phyloP scores from a whole-genome alignment of 2,329 filamentous ascomycete species.

The Arthrobotrys entomopaga region DNA sequence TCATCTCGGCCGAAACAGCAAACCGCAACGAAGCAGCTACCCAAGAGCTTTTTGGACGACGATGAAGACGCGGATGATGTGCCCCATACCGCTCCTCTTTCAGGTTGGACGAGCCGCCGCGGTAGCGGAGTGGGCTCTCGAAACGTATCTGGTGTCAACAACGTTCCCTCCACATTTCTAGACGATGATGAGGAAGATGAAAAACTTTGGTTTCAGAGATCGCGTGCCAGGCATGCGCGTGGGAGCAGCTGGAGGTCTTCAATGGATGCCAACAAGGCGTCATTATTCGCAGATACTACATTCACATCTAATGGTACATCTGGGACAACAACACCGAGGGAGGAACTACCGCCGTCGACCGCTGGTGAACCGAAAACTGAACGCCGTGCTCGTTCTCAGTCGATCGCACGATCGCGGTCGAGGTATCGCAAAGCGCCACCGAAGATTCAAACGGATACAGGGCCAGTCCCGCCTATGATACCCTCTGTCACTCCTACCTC shows the following conservation, averaged over 20 bases:
- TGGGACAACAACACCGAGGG: conserved; percentile 36
- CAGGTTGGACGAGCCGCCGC: conserved; percentile 27
- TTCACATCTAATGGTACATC: conserved; percentile 12
- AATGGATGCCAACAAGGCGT: conserved; percentile 23
- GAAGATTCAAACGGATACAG: conserved; percentile 44
- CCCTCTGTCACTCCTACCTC: conserved; percentile 39
- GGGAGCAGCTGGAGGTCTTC: conserved; percentile 42
- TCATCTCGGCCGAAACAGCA: conserved; percentile 43
- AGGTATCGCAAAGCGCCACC: conserved; percentile 46
- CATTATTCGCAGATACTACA: conserved; percentile 22
- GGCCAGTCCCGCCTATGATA: conserved; percentile 18
- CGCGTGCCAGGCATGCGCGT: conserved; percentile 32
- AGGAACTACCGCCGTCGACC: conserved; percentile 11
- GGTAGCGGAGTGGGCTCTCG: conserved; percentile 13
- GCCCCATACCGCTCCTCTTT: conserved; percentile 15
- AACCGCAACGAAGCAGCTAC: conserved; percentile 23
- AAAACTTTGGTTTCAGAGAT: conserved; percentile 35
- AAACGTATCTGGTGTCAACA: conserved; percentile 23
- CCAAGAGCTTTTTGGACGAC: conserved; percentile 52
- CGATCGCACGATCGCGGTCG: conserved; percentile 44
- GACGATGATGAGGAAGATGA: conserved; percentile 46
- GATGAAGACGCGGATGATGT: conserved; percentile 40
- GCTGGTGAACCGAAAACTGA: conserved; percentile 12
- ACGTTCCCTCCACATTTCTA: conserved; percentile 43
- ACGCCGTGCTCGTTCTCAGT: conserved; percentile 39